Evolutionary conservation across 1,284 basidiomycete genomes (phyloP), one percentile per base, ranked within the genome.

Genomic region (Papiliotrema flavescens): DNA sequence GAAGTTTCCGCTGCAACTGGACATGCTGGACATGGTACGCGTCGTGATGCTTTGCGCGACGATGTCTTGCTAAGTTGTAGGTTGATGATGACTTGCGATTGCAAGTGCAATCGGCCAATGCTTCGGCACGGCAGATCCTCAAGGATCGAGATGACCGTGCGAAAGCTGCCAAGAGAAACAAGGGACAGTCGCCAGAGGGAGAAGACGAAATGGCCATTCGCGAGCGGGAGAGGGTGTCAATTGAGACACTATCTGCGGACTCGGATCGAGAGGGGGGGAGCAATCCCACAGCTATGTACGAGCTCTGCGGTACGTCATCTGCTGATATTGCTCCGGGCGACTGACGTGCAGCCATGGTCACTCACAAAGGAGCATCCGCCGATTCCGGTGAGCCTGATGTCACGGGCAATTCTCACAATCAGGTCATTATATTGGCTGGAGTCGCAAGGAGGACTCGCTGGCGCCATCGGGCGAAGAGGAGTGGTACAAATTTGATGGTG

Each of bases 291-390:
- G 75, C 69, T 3, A 55, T 77, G 50, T 77, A 78, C 51, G 76
- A 78, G 57, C 63, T 77, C 3, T 73, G 69, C 46, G 76, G 75
- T 76, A 49, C 61, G 75, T 69, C 15, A 13, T 20, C 23, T 35
- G 19, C 40, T 22, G 26, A 32, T 26, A 32, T 14, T 37, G 5
- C 15, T 7, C 4, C 3, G 22, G 23, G 32, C n/a, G 14, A 28
- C 44, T 44, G 51, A 63, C 23, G 3, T 36, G 36, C 65, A 90
- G 90, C 87, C 1, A 89, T 98, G 68, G 86, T 99, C 15, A 96
- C 93, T 24, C 95, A 98, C 82, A 98, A 98, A 73, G 96, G 96
- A 17, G 85, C 92, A 0, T 88, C 88, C 0, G 93, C 95, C 0
- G 93, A 98, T 70, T 85, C 89, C 0, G 94, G 75, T 63, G 50